Base-by-base conservation (phyloP, 2,329 filamentous ascomycete genomes). In the Tolypocladium nubicola region DNA sequence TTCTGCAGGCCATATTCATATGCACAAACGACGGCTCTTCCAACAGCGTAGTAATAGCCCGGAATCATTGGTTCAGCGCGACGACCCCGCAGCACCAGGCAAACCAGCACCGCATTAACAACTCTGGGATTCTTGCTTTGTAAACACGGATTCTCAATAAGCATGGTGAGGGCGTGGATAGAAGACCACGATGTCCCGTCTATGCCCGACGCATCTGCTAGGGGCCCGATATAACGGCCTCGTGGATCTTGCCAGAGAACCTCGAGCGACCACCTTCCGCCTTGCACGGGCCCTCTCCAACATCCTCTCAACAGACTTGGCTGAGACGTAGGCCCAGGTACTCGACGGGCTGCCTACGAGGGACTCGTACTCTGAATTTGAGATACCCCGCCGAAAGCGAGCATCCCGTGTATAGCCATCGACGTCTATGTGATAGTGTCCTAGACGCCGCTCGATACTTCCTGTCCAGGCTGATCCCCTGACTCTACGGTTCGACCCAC, bases 251-350 rank as follows among this genome's bases (percentile, higher is more conserved):
- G 26, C 26, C 30, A 2, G 47, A 50, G 47, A 14, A 50, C 26
- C 47, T 50, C 7, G 33, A 19, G 26, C 23, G 23, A n/a, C 9
- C 49, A 37, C 26, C 23, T 52, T 30, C 49, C 3, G 49, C 16
- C 45, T 38, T 16, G 33, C 19, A 14, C 35, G 13, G 11, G 45
- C 54, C 33, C 19, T 56, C 23, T 39, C 33, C n/a, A 60, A 59
- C 26, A 50, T 58, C 4, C 49, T 64, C 0, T 53, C 57, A 0
- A 64, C 58, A 0, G 57, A 56, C 3, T 3, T 58, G 0, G 60
- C 61, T 0, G 53, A 57, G 8, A 63, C 63, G 0, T 63, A 61
- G 14, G 59, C 61, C 0, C 61, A 64, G 9, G 60, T 65, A 6
- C 61, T 62, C 3, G 59, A 65, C 23, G 63, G 61, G 1, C 57